Evolutionary conservation across 2,329 filamentous ascomycete genomes (phyloP).

Genomic region (Volutella citrinella): DNA sequence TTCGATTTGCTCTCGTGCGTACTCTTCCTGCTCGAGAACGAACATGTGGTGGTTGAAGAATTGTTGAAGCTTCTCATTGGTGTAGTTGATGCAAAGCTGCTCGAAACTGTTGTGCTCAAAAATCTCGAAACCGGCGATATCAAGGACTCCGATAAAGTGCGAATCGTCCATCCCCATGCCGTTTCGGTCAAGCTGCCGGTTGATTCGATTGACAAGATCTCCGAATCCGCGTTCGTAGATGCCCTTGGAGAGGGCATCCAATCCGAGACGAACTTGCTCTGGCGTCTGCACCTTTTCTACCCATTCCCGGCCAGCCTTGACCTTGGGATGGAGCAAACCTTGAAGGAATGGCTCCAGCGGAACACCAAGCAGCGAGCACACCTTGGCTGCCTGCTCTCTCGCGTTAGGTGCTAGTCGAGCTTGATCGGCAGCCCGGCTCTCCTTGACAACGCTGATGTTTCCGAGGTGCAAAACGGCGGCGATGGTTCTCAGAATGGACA

Average conservation of each 20-base stretch:
- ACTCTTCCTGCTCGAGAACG: constrained; percentile 96
- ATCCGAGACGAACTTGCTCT: constrained; percentile 85
- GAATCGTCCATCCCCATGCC: constrained; percentile 83
- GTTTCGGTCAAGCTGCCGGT: constrained; percentile 83
- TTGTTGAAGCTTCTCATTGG: constrained; percentile 97
- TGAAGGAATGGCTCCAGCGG: constrained; percentile 81
- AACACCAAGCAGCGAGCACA: constrained; percentile 83
- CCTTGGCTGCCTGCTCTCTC: constrained; percentile 69
- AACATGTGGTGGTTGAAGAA: constrained; percentile 99
- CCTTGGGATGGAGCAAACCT: constrained; percentile 84
- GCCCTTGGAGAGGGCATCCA: constrained; percentile 92
- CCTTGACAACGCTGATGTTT: constrained; percentile 85
- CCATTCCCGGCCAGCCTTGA: constrained; percentile 96
- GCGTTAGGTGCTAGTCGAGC: constrained; percentile 77
- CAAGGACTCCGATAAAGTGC: constrained; percentile 94
- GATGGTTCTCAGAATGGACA: constrained; percentile 78
- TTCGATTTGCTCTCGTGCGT: constrained; percentile 94
- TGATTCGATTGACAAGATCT: constrained; percentile 87
- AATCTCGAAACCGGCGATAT: constrained; percentile 99
- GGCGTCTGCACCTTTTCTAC: constrained; percentile 98
- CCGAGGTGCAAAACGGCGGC: constrained; percentile 91
- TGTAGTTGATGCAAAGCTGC: constrained; percentile 99
- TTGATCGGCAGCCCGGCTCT: constrained; percentile 88
- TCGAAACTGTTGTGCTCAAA: constrained; percentile 99
- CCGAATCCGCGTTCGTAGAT: constrained; percentile 97